Evolutionary conservation across 1,284 basidiomycete genomes (phyloP).

Genomic region (Stereum hirsutum): DNA sequence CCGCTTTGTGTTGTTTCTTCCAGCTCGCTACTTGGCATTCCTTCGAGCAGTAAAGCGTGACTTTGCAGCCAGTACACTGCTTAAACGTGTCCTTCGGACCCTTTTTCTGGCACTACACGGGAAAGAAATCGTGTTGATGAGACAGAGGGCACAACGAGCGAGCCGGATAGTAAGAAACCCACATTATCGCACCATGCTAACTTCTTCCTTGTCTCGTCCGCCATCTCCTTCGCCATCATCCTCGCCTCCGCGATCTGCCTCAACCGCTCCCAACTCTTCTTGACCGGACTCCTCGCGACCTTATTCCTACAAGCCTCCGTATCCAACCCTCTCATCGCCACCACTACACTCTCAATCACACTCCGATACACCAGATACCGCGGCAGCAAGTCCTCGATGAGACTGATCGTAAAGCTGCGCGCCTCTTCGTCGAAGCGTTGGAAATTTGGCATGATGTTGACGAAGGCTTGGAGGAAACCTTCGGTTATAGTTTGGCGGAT

Average conservation of each 20-base stretch:
- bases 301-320: constrained; percentile 12
- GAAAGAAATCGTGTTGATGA: neutral
- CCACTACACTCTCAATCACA: constrained; percentile 22
- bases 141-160: too few relatives aligned
- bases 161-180: too few relatives aligned
- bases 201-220: constrained; percentile 19
- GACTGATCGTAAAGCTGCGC: constrained; percentile 18
- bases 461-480: constrained; percentile 24
- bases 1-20: constrained; percentile 27
- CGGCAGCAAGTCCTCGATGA: constrained; percentile 22
- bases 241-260: constrained; percentile 19
- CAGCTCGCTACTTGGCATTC: constrained; percentile 26
- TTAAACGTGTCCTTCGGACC: constrained; percentile 24
- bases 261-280: constrained; percentile 20
- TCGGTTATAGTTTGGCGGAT: constrained; percentile 23
- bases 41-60: constrained; percentile 29
- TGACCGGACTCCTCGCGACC: constrained; percentile 13
- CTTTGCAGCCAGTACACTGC: constrained; percentile 24
- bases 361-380: constrained; percentile 27
- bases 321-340: constrained; percentile 15
- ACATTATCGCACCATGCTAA: constrained; percentile 25
- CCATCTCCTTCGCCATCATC: constrained; percentile 13
- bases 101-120: constrained; percentile 26
- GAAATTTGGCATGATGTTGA: constrained; percentile 20
- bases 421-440: constrained; percentile 20